phyloP scores from a whole-genome alignment of 2,329 filamentous ascomycete genomes.

The Venturia asperata region DNA sequence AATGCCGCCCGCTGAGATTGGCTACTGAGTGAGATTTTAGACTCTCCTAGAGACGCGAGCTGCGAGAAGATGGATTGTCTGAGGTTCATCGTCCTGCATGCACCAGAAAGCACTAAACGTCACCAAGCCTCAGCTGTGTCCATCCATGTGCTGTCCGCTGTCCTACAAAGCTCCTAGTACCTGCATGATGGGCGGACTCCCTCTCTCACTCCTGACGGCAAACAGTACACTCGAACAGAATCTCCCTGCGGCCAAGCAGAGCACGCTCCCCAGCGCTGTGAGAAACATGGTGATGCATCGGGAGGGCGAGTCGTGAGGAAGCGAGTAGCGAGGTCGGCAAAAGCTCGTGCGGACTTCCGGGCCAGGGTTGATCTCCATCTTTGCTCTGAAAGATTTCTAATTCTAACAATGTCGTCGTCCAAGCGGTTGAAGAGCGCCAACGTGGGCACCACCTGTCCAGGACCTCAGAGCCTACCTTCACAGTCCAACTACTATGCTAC shows the following conservation, averaged over 20 bases:
- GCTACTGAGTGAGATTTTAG: background rate
- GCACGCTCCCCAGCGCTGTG: background rate
- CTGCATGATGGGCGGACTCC: background rate
- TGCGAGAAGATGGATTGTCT: background rate
- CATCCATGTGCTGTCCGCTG: background rate
- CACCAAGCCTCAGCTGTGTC: background rate
- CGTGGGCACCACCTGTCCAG: background rate
- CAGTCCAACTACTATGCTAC: background rate
- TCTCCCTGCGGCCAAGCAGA: background rate
- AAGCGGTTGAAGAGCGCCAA: background rate
- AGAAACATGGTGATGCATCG: background rate
- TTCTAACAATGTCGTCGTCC: constrained; percentile 1
- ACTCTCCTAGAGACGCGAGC: background rate
- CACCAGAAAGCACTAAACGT: background rate
- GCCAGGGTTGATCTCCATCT: background rate
- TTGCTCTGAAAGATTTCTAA: background rate
- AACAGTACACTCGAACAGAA: background rate
- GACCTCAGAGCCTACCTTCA: background rate
- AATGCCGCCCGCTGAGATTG: background rate
- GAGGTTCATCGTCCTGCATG: background rate
- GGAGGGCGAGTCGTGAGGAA: background rate
- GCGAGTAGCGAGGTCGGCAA: too few relatives aligned
- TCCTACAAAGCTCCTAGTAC: background rate
- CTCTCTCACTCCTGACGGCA: background rate
- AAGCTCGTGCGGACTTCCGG: too few relatives aligned